Evolutionary conservation across 164 flowering plant species (phyloP).

Genomic region (Nelumbo lutea): DNA sequence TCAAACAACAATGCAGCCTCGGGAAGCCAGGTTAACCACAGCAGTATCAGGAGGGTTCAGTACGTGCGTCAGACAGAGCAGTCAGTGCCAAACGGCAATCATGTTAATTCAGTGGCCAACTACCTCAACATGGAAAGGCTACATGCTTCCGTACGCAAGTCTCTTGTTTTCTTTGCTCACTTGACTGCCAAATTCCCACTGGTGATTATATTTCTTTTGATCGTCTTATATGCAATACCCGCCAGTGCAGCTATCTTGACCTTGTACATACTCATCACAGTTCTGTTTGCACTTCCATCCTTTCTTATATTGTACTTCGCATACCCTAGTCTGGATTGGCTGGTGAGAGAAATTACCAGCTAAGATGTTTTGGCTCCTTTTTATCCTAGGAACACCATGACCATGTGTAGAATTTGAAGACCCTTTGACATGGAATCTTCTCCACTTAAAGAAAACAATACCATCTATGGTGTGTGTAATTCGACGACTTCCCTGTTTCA

Average conservation of each 20-base stretch:
- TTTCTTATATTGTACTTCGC: conserved; percentile 83
- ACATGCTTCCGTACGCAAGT: conserved; percentile 49
- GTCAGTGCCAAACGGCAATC: conserved; percentile 19
- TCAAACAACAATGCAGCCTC: conserved; percentile 20
- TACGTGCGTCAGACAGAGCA: conserved; percentile 21
- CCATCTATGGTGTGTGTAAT: conserved; percentile 1
- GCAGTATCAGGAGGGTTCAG: conserved; percentile 29
- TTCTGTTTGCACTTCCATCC: conserved; percentile 91
- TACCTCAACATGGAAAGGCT: conserved; percentile 38
- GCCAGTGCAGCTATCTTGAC: conserved; percentile 79
- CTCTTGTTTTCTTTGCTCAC: conserved; percentile 63
- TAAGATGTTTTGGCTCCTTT: conserved; percentile 24
- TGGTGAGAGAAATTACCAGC: conserved; percentile 75
- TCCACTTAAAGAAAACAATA: neutral
- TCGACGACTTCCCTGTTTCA: conserved; percentile 24
- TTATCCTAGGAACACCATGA: conserved; percentile 7
- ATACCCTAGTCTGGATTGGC: conserved; percentile 94
- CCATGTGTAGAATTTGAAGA: neutral
- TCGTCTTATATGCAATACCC: conserved; percentile 69
- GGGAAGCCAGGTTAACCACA: conserved; percentile 26
- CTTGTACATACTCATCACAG: conserved; percentile 67
- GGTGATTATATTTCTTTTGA: conserved; percentile 67
- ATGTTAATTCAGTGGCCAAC: conserved; percentile 9
- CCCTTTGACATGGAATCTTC: neutral
- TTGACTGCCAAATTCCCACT: conserved; percentile 85